Percentiles rank a stretch among this genome's conserved stretches.
Evolutionary conservation across 257 asterid species (phyloP).

Genomic region (Forsythia viridissima): DNA sequence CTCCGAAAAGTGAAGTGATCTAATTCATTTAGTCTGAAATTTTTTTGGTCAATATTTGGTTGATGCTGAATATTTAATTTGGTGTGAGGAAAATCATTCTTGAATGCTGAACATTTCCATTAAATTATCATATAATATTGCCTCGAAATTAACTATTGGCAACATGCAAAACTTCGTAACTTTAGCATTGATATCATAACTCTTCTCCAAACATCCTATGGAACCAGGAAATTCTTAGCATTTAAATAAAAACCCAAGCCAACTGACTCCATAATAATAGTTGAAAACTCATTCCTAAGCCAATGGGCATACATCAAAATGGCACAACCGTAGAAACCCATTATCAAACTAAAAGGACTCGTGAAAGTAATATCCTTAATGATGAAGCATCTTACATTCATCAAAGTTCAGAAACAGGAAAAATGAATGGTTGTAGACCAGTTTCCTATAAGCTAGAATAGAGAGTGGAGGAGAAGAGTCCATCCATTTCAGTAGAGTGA

Average conservation of each 20-base stretch:
- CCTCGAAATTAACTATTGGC: background rate
- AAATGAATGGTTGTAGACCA: background rate
- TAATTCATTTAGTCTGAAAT: background rate
- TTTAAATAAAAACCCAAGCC: background rate
- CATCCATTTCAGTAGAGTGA: background rate
- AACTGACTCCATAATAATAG: background rate
- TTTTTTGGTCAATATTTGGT: background rate
- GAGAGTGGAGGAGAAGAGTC: background rate
- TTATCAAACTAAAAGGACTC: background rate
- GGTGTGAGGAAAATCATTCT: background rate
- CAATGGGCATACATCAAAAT: background rate
- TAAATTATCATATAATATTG: background rate
- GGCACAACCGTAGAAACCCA: background rate
- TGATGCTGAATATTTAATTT: background rate
- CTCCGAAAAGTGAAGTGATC: background rate
- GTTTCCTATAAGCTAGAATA: background rate
- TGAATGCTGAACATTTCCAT: background rate
- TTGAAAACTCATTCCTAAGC: background rate
- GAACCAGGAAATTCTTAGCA: background rate
- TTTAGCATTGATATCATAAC: background rate
- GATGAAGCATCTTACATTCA: background rate
- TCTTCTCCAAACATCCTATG: background rate
- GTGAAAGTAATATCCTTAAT: background rate
- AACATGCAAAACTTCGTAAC: background rate
- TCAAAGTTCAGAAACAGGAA: constrained; percentile 3